A percentile compares a stretch with the other conserved stretches of the same genome.
Evolutionary conservation across 768 basidiomycete genomes (phyloP).

Genomic region (Hydnum rufescens): DNA sequence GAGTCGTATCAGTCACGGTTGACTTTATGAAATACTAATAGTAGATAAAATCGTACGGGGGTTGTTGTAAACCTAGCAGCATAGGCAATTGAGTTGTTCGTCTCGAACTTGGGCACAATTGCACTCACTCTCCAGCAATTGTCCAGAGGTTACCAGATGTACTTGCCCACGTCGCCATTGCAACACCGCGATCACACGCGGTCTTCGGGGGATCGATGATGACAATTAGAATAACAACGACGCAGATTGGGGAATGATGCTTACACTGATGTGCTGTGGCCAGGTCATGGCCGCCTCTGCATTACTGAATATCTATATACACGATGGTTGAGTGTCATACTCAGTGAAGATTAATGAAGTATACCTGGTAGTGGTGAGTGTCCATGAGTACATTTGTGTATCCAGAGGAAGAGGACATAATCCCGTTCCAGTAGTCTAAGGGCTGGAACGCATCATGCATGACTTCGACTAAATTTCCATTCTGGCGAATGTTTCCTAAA

Average conservation of each 20-base stretch:
- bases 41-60: neutral
- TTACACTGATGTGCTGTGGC: constrained; percentile 36
- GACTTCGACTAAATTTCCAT: constrained; percentile 40
- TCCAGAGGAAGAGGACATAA: constrained; percentile 32
- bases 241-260: constrained; percentile 8
- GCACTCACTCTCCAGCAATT: constrained; percentile 82
- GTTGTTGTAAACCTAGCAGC: neutral
- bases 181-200: constrained; percentile 32
- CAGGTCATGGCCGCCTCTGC: constrained; percentile 32
- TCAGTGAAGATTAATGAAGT: neutral
- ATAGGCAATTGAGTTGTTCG: neutral
- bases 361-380: constrained; percentile 26
- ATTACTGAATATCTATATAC: constrained; percentile 37
- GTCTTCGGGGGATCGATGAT: neutral
- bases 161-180: constrained; percentile 29
- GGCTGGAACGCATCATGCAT: constrained; percentile 68
- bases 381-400: constrained; percentile 39
- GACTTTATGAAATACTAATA: constrained; percentile 25
- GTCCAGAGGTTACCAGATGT: constrained; percentile 45
- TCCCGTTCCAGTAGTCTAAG: constrained; percentile 47
- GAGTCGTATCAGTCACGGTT: neutral
- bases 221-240: neutral
- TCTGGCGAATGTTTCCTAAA: constrained; percentile 27
- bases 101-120: constrained; percentile 27
- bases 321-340: neutral